Base-by-base conservation (phyloP, 2,329 filamentous ascomycete genomes). In the Cladosporium sphaerospermum region DNA sequence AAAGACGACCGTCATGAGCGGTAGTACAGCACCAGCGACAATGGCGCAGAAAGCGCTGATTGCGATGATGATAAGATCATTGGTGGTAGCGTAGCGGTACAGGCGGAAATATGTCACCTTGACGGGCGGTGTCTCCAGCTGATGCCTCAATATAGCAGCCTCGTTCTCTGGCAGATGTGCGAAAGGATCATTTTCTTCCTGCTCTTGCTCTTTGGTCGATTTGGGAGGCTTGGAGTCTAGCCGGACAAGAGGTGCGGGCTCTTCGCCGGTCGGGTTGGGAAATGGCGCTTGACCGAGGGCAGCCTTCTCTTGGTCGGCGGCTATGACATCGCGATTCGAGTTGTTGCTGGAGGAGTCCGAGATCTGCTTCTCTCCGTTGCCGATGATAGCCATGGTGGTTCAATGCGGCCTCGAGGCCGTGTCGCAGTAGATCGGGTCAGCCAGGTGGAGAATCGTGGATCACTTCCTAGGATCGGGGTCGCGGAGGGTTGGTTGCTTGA, bases 1-100 rank as follows among this genome's bases (percentile, higher is more conserved):
- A 62, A 95, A 95, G 33, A 95, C 67, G 54, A 81, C 74, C 9
- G 68, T 70, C 69, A 71, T 71, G 13, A 71, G 57, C 9, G 69
- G 69, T 45, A 71, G 56, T 5, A 64, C 63, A 7, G 67, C 68
- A 45, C 69, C 67, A 23, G 52, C 61, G 42, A 59, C 61, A 33
- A 70, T 67, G 11, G 69, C 67, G 53, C 62, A 65, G 3, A 69
- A 56, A n/a, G 62, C 63, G 52, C 66, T 69, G 9, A 75, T 50
- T 9, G 61, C 48, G 65, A 75, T 73, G 53, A 76, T 68, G 2
- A 69, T 13, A 6, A 66, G 54, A 37, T 75, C 72, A 43, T 66
- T 70, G 13, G 58, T 64, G 8, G 67, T 73, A 4, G 73, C 72
- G 65, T 76, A 76, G 33, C 73, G 70, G 60, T 73, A 76, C 6